phyloP scores from a whole-genome alignment of 257 asterid species.

The Cordia subcordata region DNA sequence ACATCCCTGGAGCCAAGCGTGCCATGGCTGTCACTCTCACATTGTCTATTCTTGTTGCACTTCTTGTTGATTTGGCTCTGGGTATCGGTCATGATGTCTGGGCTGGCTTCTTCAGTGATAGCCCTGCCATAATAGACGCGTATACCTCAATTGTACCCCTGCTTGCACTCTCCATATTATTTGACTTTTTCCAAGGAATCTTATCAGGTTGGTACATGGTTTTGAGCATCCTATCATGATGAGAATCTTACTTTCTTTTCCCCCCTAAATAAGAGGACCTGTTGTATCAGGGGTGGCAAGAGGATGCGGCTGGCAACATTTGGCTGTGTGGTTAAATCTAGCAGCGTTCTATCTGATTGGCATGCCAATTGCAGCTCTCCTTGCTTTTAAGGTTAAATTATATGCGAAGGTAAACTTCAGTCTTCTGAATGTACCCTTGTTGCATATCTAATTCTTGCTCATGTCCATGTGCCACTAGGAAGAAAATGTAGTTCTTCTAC shows the following conservation, averaged over 20 bases:
- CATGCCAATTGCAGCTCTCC: slow-evolving; percentile 52
- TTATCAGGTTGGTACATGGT: slow-evolving; percentile 39
- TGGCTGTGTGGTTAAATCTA: slow-evolving; percentile 49
- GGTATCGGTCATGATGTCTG: slow-evolving; percentile 49
- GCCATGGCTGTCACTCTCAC: slow-evolving; percentile 62
- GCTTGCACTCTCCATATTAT: slow-evolving; percentile 38
- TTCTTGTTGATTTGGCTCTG: slow-evolving; percentile 33
- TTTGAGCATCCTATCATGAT: too few relatives aligned
- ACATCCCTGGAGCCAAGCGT: slow-evolving; percentile 49
- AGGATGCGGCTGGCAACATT: slow-evolving; percentile 81
- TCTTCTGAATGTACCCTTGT: not conserved
- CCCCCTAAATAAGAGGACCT: not conserved
- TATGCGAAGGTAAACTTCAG: slow-evolving; percentile 42
- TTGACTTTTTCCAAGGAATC: slow-evolving; percentile 62
- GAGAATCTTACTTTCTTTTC: not conserved
- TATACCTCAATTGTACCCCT: slow-evolving; percentile 62
- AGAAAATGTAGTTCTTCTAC: not conserved
- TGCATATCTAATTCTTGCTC: not conserved
- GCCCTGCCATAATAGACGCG: slow-evolving; percentile 33
- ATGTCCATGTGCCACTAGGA: not conserved
- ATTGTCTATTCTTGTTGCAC: slow-evolving; percentile 39
- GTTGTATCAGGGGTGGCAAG: slow-evolving; percentile 54
- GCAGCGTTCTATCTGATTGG: slow-evolving; percentile 61
- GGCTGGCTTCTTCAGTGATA: slow-evolving; percentile 63
- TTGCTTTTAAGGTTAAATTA: slow-evolving; percentile 47